Evolutionary conservation across 768 basidiomycete genomes (phyloP).

Genomic region (Termitomyces sp.): DNA sequence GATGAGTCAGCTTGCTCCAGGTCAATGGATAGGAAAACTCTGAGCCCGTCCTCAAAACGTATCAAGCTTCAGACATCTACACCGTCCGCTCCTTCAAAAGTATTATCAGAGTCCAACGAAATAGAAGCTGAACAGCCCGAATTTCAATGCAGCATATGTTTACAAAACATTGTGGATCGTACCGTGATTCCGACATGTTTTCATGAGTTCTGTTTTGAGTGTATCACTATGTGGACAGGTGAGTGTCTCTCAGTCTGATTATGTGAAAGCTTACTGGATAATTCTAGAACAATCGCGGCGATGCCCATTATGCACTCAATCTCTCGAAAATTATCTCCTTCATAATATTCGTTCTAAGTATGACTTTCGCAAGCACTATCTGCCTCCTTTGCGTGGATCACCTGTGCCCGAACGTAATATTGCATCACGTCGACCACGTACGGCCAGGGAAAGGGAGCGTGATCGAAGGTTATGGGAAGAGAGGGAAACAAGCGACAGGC

Average conservation of each 20-base stretch:
- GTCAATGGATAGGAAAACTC: constrained; percentile 12
- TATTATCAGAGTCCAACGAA: neutral
- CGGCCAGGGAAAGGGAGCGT: constrained; percentile 44
- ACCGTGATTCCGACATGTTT: constrained; percentile 82
- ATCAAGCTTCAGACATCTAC: constrained; percentile 25
- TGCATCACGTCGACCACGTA: constrained; percentile 27
- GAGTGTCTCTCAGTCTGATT: constrained; percentile 16
- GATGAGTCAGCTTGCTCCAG: too few relatives aligned
- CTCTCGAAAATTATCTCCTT: constrained; percentile 68
- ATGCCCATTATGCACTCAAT: constrained; percentile 70
- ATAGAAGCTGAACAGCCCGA: constrained; percentile 29
- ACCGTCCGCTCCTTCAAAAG: constrained; percentile 7
- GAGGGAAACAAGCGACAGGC: constrained; percentile 56
- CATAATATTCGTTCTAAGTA: constrained; percentile 72
- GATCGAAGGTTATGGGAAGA: constrained; percentile 46
- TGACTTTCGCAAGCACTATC: constrained; percentile 78
- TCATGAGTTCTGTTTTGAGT: constrained; percentile 93
- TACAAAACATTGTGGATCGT: constrained; percentile 70
- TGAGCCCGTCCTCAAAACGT: constrained; percentile 32
- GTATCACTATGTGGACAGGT: constrained; percentile 84
- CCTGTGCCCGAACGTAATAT: constrained; percentile 12
- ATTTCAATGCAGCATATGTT: constrained; percentile 80
- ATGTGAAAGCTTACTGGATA: neutral
- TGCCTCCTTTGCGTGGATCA: constrained; percentile 55
- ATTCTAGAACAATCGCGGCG: constrained; percentile 67